Base-by-base conservation (phyloP, 495 filamentous ascomycete species). In the Aspergillus nidulans region DNA sequence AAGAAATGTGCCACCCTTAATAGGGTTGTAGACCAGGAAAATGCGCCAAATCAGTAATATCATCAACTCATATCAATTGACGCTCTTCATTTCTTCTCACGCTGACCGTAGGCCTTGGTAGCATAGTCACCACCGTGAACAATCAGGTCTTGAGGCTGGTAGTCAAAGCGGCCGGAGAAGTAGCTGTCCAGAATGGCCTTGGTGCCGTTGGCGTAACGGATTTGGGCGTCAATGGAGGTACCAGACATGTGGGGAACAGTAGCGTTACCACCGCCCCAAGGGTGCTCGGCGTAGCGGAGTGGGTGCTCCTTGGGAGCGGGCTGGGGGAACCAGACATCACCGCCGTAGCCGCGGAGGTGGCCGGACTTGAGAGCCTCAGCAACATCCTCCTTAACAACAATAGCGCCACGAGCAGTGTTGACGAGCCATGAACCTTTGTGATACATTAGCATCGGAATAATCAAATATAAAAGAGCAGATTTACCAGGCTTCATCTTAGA, bases 221-320 rank as follows among this genome's bases (percentile, higher is more conserved):
- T 86, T 81, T 98, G 94, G 26, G 94, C 94, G 70, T 98, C 94
- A 67, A 98, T 86, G 50, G 91, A 95, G 54, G 94, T 97, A 66
- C 94, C 94, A 32, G 88, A 92, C 90, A 98, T 95, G 83, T 98
- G 94, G 45, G 94, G 90, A 49, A 96, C 91, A 88, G 91, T 98
- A 74, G 90, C 94, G 75, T 97, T 97, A 65, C 94, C 94, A 60
- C 91, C 94, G 58, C 92, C 92, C 79, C 91, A 95, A 60, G 91
- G 88, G 83, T 91, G 90, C 81, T 90, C 85, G 64, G 90, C 94
- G 71, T 87, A 87, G 69, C 94, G 92, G 64, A 98, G 90, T 30
- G 84, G 81, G 83, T 98, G 94, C 67, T 97, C 94, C 76, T 87
- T 84, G 60, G 94, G 94, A 41, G 94, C 94, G 53, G 94, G 94